Percentiles rank a stretch among this genome's conserved stretches.
Conservation (phyloP, 1,139 yeast genomes). For the Scheffersomyces titani region DNA sequence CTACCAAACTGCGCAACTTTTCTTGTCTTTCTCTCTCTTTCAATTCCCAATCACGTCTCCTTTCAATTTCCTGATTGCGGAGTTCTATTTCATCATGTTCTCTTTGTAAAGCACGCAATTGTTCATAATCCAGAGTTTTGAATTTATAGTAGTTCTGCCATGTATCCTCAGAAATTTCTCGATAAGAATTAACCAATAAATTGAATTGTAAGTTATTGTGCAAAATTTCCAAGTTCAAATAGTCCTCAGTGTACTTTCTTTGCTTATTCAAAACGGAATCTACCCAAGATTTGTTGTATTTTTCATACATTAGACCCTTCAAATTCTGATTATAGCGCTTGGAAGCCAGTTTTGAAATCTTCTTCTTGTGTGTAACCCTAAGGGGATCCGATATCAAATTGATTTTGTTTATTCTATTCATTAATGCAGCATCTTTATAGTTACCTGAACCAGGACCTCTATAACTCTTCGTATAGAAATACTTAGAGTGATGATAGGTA, state of each 20-base stretch:
- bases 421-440: slow-evolving; percentile 47
- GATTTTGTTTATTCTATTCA: slow-evolving; percentile 40
- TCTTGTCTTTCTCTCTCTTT: slow-evolving; percentile 20
- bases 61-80: slow-evolving; percentile 12
- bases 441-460: slow-evolving; percentile 52
- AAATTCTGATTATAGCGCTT: slow-evolving; percentile 24
- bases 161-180: slow-evolving; percentile 41
- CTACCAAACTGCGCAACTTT: slow-evolving; percentile 9
- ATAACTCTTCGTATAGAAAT: slow-evolving; percentile 42
- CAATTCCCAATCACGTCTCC: slow-evolving; percentile 19
- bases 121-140: slow-evolving; percentile 43
- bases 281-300: slow-evolving; percentile 32
- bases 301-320: slow-evolving; percentile 43
- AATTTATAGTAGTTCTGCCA: slow-evolving; percentile 44
- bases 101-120: slow-evolving; percentile 24
- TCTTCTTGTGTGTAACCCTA: slow-evolving; percentile 14
- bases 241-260: slow-evolving; percentile 37
- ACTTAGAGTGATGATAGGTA: slow-evolving; percentile 34
- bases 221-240: slow-evolving; percentile 43
- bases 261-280: slow-evolving; percentile 32
- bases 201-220: slow-evolving; percentile 47
- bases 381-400: slow-evolving; percentile 18
- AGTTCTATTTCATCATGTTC: slow-evolving; percentile 12
- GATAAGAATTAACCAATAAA: slow-evolving; percentile 40
- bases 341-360: slow-evolving; percentile 7